phyloP scores from a whole-genome alignment of 1,284 basidiomycete species.

The Trichosporon sp. region DNA sequence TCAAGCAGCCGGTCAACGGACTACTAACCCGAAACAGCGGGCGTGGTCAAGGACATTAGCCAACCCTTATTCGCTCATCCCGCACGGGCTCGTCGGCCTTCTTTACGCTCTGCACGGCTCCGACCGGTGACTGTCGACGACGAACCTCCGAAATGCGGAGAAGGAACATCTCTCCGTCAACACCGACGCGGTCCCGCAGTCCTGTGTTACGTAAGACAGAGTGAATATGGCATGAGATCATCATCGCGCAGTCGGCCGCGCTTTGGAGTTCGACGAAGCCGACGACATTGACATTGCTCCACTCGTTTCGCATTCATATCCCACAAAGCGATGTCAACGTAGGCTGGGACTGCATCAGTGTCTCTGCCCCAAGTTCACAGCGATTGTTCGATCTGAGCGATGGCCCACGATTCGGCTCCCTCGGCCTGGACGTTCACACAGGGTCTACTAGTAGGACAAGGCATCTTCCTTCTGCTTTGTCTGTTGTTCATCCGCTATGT shows the following conservation, averaged over 20 bases:
- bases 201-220: neutral
- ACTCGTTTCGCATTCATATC: neutral
- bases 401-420: neutral
- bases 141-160: neutral
- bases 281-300: neutral
- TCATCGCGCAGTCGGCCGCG: neutral
- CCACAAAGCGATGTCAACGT: neutral
- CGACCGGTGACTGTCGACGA: neutral
- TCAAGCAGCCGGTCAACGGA: neutral
- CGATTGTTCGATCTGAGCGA: neutral
- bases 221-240: neutral
- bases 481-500: slow-evolving; percentile 54
- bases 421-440: slow-evolving; percentile 52
- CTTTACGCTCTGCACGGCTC: neutral
- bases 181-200: neutral
- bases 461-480: slow-evolving; percentile 48
- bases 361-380: neutral
- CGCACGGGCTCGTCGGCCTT: neutral
- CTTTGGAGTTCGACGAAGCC: neutral
- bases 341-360: neutral
- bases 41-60: neutral
- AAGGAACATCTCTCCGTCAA: neutral
- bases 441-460: slow-evolving; percentile 54
- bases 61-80: neutral
- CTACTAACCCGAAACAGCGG: neutral